phyloP scores from a whole-genome alignment of 2,329 filamentous ascomycete genomes.

The Phialophora expanda region DNA sequence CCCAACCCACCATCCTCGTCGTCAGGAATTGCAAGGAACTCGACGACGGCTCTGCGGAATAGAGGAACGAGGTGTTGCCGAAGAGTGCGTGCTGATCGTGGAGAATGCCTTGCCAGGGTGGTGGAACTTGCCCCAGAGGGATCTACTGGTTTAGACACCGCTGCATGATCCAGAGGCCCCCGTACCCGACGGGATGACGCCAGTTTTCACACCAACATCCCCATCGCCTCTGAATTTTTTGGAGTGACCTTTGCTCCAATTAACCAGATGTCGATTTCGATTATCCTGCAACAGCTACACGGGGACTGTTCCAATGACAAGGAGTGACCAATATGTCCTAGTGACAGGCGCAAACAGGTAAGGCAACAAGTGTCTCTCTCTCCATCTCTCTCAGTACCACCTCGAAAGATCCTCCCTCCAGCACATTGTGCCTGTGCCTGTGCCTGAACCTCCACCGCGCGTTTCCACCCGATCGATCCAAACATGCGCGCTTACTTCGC shows the following conservation, averaged over 20 bases:
- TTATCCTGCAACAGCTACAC: not conserved
- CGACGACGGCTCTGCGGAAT: too few relatives aligned
- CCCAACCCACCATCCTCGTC: too few relatives aligned
- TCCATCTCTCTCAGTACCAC: too few relatives aligned
- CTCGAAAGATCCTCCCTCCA: not conserved
- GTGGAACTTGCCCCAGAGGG: too few relatives aligned
- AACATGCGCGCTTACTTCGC: constrained; percentile 36
- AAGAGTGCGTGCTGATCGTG: too few relatives aligned
- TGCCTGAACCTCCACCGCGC: not conserved
- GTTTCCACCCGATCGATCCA: not conserved
- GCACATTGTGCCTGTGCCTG: not conserved
- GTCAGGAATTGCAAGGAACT: too few relatives aligned
- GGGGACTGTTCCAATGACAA: constrained; percentile 8
- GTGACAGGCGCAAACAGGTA: constrained; percentile 90
- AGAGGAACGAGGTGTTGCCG: too few relatives aligned
- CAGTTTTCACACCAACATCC: not conserved
- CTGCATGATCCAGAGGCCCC: too few relatives aligned
- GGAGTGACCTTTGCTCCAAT: not conserved
- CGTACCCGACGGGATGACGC: too few relatives aligned
- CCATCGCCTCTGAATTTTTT: not conserved
- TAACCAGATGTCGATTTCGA: not conserved
- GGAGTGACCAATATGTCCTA: constrained; percentile 57
- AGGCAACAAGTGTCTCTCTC: constrained; percentile 20
- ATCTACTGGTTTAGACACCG: too few relatives aligned
- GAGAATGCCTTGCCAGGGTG: too few relatives aligned